A percentile compares a stretch with the other conserved stretches of the same genome.
phyloP scores from a whole-genome alignment of 305 asterid species.

The Fraxinus latifolia region DNA sequence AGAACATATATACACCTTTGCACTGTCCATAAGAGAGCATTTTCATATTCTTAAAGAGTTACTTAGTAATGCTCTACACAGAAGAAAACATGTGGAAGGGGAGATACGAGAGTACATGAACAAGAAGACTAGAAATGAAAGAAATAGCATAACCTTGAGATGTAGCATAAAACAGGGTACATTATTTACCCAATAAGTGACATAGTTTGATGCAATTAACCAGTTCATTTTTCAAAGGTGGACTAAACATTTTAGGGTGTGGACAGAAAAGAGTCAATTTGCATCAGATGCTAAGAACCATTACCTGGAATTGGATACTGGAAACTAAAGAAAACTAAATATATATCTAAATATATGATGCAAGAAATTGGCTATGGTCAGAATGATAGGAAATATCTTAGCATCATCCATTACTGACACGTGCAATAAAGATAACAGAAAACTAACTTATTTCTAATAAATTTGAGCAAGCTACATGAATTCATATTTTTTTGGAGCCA shows the following conservation, averaged over 20 bases:
- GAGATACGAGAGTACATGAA: not conserved
- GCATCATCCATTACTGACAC: not conserved
- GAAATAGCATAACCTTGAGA: not conserved
- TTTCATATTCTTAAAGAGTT: not conserved
- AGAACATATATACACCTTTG: not conserved
- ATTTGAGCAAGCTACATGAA: not conserved
- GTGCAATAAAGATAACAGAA: not conserved
- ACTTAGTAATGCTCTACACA: not conserved
- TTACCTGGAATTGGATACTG: not conserved
- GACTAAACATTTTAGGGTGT: not conserved
- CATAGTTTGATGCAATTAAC: not conserved
- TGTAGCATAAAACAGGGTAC: not conserved
- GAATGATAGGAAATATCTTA: not conserved
- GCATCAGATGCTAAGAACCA: not conserved
- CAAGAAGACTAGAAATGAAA: not conserved
- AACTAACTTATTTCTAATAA: not conserved
- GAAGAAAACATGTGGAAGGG: not conserved
- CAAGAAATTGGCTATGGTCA: not conserved
- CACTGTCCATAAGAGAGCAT: not conserved
- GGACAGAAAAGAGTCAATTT: not conserved
- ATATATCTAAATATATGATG: not conserved
- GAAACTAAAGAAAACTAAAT: not conserved
- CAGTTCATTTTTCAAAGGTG: not conserved
- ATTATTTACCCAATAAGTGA: not conserved
- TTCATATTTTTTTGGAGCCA: not conserved